Evolutionary conservation across 352 stramenopile species (phyloP), one percentile per base, ranked within the genome.

Genomic region (Globisporangium megalacanthum): DNA sequence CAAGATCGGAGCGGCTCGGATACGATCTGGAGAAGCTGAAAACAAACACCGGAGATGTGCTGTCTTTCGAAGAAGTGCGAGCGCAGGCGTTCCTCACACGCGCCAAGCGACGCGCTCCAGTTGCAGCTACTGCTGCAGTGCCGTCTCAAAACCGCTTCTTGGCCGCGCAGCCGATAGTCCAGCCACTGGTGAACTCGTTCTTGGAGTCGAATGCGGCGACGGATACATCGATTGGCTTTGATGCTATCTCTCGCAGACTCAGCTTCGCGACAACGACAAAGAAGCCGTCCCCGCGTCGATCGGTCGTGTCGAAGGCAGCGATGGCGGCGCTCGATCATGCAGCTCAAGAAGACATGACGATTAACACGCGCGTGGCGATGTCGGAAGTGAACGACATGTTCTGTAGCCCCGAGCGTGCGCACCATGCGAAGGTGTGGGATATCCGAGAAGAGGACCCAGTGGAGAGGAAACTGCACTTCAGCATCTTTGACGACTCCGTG

Each of bases 381-480:
- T 79, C 85, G 35, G 85, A 95, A 36, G 81, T 95, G 53, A 90
- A 93, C 62, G 76, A 60, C 55, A 93, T 95, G 85, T 95, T 95
- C 59, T 92, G 81, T 61, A 95, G 85, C 50, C 85, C 85, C 25
- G 64, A 75, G 22, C 70, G 75, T 52, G 69, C 75, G 45, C 53
- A 52, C 22, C 75, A 82, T 39, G 47, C 56, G 6, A 73, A 64
- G 42, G 66, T 73, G 7, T 72, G 66, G 66, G 75, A 89, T 62
- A 48, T 66, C 25, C 66, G 71, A 50, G 77, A 88, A 56, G 75
- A 79, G 33, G 72, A 90, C 50, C 85, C 85, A 4, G 82, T 93
- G 15, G 78, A 92, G 50, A 66, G 83, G 13, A 95, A 92, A 39
- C 71, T 93, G 39, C 83, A 92, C 55, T 95, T 93, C 56, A 91